phyloP scores from a whole-genome alignment of 148 eudicot genomes.

The Talinum fruticosum region DNA sequence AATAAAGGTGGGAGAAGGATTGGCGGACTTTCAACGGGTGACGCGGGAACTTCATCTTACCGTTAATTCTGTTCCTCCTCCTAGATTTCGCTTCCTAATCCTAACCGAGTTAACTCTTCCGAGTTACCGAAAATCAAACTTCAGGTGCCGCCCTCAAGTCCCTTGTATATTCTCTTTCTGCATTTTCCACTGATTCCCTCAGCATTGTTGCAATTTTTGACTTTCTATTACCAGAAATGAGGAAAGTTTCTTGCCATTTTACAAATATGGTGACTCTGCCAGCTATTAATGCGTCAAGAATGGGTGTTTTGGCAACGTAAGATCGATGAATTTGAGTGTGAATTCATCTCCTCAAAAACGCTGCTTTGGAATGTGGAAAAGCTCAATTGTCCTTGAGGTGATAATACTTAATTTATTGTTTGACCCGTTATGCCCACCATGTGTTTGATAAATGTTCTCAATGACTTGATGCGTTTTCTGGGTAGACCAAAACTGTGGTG shows the following conservation, averaged over 20 bases:
- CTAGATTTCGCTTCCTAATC: not conserved
- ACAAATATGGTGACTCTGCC: not conserved
- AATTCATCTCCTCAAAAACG: not conserved
- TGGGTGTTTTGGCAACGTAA: not conserved
- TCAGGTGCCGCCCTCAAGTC: not conserved
- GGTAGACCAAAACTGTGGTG: not conserved
- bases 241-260: not conserved
- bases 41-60: constrained; percentile 8
- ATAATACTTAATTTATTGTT: not conserved
- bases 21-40: not conserved
- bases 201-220: not conserved
- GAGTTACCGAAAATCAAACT: not conserved
- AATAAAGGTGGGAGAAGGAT: not conserved
- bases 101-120: constrained; percentile 5
- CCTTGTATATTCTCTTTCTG: not conserved
- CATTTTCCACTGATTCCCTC: not conserved
- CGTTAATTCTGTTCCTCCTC: not conserved
- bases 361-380: not conserved
- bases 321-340: not conserved
- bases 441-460: constrained; percentile 5
- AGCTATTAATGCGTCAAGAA: too few relatives aligned
- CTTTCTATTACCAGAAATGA: not conserved
- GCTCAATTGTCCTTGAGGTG: not conserved
- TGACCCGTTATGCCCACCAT: not conserved
- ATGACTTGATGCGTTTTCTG: not conserved